Evolutionary conservation across 495 filamentous ascomycete species (phyloP).

Genomic region (Delitschia confertaspora): DNA sequence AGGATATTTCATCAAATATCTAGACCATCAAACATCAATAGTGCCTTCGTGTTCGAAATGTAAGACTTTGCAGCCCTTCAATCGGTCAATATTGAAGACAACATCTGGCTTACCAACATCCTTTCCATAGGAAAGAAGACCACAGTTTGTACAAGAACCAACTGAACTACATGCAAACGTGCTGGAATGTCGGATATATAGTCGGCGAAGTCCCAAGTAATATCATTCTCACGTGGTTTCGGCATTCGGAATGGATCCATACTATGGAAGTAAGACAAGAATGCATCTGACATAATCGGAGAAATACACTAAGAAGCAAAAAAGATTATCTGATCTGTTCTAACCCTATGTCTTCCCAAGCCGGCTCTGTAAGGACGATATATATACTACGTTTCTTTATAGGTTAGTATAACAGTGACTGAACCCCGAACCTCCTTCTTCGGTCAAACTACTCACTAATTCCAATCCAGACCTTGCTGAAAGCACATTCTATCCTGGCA

Average conservation of each 20-base stretch:
- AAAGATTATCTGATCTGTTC: conserved; percentile 19
- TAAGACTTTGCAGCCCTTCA: too few species aligned
- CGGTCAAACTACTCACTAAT: too few species aligned
- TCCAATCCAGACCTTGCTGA: too few species aligned
- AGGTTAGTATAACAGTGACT: conserved; percentile 34
- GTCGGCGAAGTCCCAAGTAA: conserved; percentile 55
- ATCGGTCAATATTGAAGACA: too few species aligned
- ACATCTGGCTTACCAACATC: background rate
- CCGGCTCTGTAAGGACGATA: background rate
- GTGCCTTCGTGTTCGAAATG: conserved; percentile 42
- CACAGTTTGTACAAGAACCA: conserved; percentile 23
- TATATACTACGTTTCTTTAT: conserved; percentile 9
- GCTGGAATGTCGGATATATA: conserved; percentile 57
- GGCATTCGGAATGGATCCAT: conserved; percentile 53
- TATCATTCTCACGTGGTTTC: conserved; percentile 46
- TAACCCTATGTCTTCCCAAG: conserved; percentile 18
- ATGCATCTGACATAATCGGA: background rate
- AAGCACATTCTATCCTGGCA: conserved; percentile 41
- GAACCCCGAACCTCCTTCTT: too few species aligned
- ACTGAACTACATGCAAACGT: conserved; percentile 34
- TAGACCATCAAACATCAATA: conserved; percentile 53
- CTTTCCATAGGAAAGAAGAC: conserved; percentile 23
- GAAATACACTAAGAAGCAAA: background rate
- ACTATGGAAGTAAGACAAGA: conserved; percentile 25
- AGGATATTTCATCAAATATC: conserved; percentile 52